Percentiles rank a stretch among this genome's conserved stretches.
These are phyloP conservation scores for Globisporangium paroecandrum DNA, from an alignment of 352 stramenopile genomes.

Conservation along the genomic window DNA sequence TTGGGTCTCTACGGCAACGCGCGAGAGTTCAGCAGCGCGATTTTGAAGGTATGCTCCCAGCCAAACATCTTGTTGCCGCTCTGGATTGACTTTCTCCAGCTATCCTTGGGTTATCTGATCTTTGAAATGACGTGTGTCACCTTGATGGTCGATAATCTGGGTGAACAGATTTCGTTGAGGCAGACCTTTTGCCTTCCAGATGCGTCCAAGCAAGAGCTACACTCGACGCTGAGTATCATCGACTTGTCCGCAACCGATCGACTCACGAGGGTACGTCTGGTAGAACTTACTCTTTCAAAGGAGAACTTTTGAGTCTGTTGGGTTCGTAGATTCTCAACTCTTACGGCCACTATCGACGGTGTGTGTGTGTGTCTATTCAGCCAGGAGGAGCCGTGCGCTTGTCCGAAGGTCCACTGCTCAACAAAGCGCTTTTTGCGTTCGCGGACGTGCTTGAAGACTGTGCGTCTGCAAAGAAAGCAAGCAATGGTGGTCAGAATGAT, in stretches of 20 bases:
- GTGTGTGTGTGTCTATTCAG: constrained; percentile 8
- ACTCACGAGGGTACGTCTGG: constrained; percentile 25
- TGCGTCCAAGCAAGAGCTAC: constrained; percentile 30
- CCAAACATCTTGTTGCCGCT: not conserved
- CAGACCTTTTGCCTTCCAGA: constrained; percentile 41
- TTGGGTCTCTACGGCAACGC: constrained; percentile 41
- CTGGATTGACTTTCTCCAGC: not conserved
- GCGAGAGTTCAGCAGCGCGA: constrained; percentile 41
- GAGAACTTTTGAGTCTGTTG: not conserved
- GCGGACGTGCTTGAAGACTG: constrained; percentile 30
- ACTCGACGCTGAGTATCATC: constrained; percentile 41
- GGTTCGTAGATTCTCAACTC: not conserved
- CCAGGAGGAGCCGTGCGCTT: constrained; percentile 30
- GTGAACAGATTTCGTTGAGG: constrained; percentile 33
- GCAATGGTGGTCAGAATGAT: not conserved
- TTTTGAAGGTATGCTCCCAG: constrained; percentile 31
- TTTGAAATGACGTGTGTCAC: not conserved
- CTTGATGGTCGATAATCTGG: not conserved
- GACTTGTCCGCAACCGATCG: constrained; percentile 48
- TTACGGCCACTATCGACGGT: not conserved
- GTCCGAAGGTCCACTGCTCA: constrained; percentile 47
- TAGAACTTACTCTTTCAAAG: too few relatives aligned
- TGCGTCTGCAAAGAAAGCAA: not conserved
- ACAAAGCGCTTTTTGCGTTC: constrained; percentile 52
- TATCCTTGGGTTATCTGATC: not conserved